Conservation (phyloP, 2,329 filamentous ascomycete genomes). For the Epichloe sibirici region DNA sequence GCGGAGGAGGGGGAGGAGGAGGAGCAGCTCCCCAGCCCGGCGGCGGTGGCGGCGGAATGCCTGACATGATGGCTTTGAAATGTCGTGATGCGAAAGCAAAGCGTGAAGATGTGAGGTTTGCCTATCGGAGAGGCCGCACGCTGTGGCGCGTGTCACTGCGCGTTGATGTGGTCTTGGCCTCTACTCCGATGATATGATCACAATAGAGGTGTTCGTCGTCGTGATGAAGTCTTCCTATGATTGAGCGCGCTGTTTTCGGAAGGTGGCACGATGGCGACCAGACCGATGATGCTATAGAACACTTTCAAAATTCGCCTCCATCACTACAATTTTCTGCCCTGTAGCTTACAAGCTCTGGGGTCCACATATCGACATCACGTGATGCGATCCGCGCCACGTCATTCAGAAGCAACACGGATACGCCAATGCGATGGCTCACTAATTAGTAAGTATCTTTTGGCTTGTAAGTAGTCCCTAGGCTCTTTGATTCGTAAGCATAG, state of each 20-base stretch:
- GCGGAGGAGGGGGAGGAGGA: slow-evolving; percentile 44
- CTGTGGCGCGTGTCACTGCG: slow-evolving; percentile 24
- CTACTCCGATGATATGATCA: background rate
- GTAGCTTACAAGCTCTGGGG: slow-evolving; percentile 11
- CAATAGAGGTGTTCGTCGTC: background rate
- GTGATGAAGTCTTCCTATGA: slow-evolving; percentile 9
- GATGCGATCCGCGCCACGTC: background rate
- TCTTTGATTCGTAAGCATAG: no score
- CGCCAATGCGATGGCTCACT: no score
- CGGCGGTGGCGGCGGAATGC: slow-evolving; percentile 42
- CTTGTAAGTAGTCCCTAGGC: no score
- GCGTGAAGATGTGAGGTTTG: slow-evolving; percentile 14
- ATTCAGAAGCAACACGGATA: no score
- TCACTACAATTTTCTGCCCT: slow-evolving; percentile 24
- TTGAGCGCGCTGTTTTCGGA: slow-evolving; percentile 17
- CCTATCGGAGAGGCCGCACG: slow-evolving; percentile 19
- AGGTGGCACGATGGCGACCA: slow-evolving; percentile 18
- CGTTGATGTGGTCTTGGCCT: slow-evolving; percentile 14
- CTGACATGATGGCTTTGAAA: slow-evolving; percentile 33
- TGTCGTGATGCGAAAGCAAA: slow-evolving; percentile 11
- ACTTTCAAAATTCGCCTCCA: slow-evolving; percentile 14
- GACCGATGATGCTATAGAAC: slow-evolving; percentile 14
- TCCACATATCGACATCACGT: slow-evolving; percentile 3
- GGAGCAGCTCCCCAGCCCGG: slow-evolving; percentile 41
- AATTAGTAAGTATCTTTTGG: no score